These are phyloP conservation scores for Niveomyces coronatus DNA, from an alignment of 2,329 filamentous ascomycete genomes.

Conservation along the genomic window DNA sequence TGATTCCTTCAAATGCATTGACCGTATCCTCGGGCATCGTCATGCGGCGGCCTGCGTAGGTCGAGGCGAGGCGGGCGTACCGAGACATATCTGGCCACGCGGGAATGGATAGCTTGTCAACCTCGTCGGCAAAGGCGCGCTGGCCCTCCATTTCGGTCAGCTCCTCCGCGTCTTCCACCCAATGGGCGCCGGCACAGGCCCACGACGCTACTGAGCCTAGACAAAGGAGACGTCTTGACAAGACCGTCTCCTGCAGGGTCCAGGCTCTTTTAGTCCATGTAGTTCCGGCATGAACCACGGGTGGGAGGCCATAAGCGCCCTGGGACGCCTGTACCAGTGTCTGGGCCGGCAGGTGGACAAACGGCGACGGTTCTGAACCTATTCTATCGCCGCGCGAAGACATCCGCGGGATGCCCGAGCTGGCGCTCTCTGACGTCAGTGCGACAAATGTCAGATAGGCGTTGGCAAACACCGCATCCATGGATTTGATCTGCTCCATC, in stretches of 20 bases:
- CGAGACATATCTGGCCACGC: conserved; percentile 3
- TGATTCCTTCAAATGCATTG: conserved; percentile 8
- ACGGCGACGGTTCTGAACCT: neutral
- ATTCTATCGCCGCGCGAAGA: neutral
- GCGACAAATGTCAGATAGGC: conserved; percentile 7
- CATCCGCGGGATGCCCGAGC: conserved; percentile 2
- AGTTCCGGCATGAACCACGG: neutral
- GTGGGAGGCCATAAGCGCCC: neutral
- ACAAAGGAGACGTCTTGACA: conserved; percentile 7
- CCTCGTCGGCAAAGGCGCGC: neutral
- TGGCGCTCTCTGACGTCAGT: conserved; percentile 2
- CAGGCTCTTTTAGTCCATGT: conserved; percentile 7
- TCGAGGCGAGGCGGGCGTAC: conserved; percentile 3
- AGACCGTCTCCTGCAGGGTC: conserved; percentile 9
- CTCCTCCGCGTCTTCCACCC: conserved; percentile 7
- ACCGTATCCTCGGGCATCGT: conserved; percentile 6
- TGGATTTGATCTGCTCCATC: conserved; percentile 8
- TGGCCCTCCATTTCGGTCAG: conserved; percentile 2
- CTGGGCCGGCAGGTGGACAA: conserved; percentile 3
- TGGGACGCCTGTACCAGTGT: conserved; percentile 3
- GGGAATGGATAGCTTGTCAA: neutral
- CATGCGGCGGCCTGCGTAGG: conserved; percentile 4
- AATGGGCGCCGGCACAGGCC: conserved; percentile 7
- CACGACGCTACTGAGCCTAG: conserved; percentile 4
- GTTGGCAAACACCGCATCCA: conserved; percentile 7